A percentile compares a stretch with the other conserved stretches of the same genome.
Evolutionary conservation across 768 basidiomycete species (phyloP).

Genomic region (Xerocomellus intermedius): DNA sequence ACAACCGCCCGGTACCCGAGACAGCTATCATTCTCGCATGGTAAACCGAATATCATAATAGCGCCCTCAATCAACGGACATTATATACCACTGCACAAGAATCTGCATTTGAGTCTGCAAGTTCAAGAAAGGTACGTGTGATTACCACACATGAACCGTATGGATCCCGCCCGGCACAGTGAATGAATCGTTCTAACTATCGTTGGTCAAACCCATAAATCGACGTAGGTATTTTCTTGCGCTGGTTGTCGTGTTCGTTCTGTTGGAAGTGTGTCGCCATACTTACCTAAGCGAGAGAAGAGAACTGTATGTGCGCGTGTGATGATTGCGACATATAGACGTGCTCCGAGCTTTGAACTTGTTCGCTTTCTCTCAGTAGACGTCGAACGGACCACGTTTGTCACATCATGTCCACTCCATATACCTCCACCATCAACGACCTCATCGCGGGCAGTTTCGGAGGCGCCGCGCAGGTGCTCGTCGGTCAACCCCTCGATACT

Average conservation of each 20-base stretch:
- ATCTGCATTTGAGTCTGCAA: neutral
- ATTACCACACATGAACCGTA: too few species aligned
- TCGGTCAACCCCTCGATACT: slow-evolving; percentile 91
- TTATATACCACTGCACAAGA: neutral
- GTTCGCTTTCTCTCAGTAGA: neutral
- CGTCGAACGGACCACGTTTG: neutral
- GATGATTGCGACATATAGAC: slow-evolving; percentile 3
- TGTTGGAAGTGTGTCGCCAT: too few species aligned
- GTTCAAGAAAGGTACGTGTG: too few species aligned
- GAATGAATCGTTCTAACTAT: too few species aligned
- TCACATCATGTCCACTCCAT: slow-evolving; percentile 20
- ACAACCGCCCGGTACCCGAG: neutral
- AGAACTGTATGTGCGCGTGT: neutral
- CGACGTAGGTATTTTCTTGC: too few species aligned
- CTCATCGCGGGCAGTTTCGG: slow-evolving; percentile 86
- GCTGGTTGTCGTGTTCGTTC: too few species aligned
- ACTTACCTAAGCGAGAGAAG: too few species aligned
- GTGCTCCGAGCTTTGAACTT: neutral
- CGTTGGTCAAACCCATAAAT: too few species aligned
- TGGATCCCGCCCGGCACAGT: too few species aligned
- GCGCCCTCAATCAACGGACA: neutral
- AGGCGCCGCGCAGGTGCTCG: slow-evolving; percentile 92
- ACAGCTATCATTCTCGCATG: too few species aligned
- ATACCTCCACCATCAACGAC: slow-evolving; percentile 69
- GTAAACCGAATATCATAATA: neutral